Evolutionary conservation across 257 asterid genomes (phyloP).

Genomic region (Voacanga thouarsii): DNA sequence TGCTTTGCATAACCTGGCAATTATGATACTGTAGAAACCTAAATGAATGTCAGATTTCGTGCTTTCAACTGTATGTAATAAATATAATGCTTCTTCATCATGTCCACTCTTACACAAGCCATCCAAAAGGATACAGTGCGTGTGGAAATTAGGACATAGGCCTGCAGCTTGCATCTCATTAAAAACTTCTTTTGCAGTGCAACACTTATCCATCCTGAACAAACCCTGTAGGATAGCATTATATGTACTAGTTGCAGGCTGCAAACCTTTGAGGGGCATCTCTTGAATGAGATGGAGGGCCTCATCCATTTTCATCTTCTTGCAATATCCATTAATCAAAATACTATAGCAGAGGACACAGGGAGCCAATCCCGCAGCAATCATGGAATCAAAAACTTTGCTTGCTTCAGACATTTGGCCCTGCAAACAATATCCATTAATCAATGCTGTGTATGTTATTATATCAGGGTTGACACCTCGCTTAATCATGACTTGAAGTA

Average conservation of each 20-base stretch:
- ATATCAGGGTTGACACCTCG: slow-evolving; percentile 15
- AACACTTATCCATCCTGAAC: slow-evolving; percentile 19
- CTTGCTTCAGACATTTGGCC: slow-evolving; percentile 19
- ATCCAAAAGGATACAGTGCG: slow-evolving; percentile 22
- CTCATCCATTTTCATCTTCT: slow-evolving; percentile 25
- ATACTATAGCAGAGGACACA: slow-evolving; percentile 19
- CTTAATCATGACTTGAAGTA: slow-evolving; percentile 18
- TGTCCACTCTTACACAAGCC: slow-evolving; percentile 24
- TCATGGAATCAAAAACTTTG: slow-evolving; percentile 23
- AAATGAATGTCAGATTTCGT: not conserved
- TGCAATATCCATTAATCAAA: slow-evolving; percentile 33
- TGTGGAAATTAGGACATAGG: slow-evolving; percentile 16
- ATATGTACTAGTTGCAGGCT: slow-evolving; percentile 21
- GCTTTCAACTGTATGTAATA: not conserved
- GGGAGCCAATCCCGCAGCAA: slow-evolving; percentile 8
- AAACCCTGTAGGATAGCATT: slow-evolving; percentile 25
- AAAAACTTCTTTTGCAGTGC: slow-evolving; percentile 18
- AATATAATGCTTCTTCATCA: slow-evolving; percentile 22
- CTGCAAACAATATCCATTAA: slow-evolving; percentile 31
- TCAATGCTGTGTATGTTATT: slow-evolving; percentile 20
- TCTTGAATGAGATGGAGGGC: slow-evolving; percentile 22
- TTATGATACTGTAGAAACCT: slow-evolving; percentile 8
- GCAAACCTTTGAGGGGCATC: slow-evolving; percentile 23
- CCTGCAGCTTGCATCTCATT: slow-evolving; percentile 23
- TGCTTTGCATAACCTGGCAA: slow-evolving; percentile 18